Evolutionary conservation across 2,329 filamentous ascomycete species (phyloP).

Genomic region (Aspergillus sp.): DNA sequence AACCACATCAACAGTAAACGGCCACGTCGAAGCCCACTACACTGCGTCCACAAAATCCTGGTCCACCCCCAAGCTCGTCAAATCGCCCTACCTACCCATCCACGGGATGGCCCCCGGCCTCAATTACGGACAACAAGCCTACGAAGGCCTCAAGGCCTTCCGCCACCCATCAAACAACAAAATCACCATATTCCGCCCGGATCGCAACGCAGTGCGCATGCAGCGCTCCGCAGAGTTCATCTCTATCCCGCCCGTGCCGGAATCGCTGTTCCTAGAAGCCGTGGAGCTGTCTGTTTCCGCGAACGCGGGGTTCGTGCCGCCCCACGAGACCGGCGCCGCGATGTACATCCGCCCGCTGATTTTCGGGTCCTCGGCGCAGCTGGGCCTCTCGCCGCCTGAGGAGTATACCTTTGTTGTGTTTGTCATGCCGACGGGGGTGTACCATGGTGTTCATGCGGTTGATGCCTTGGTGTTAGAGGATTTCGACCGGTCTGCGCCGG

Average conservation of each 20-base stretch:
- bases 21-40: conserved; percentile 88
- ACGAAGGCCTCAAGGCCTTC: conserved; percentile 98
- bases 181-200: conserved; percentile 85
- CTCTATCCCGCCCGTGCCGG: conserved; percentile 78
- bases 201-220: conserved; percentile 80
- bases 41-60: conserved; percentile 70
- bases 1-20: conserved; percentile 63
- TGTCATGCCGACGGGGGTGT: conserved; percentile 88
- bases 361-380: conserved; percentile 82
- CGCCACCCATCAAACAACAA: conserved; percentile 61
- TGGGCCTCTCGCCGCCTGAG: conserved; percentile 82
- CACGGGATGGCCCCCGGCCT: conserved; percentile 94
- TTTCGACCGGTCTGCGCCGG: conserved; percentile 90
- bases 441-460: conserved; percentile 88
- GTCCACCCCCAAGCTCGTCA: conserved; percentile 74
- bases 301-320: conserved; percentile 89
- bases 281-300: conserved; percentile 78
- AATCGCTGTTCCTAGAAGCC: conserved; percentile 71
- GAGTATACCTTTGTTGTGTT: conserved; percentile 92
- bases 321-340: conserved; percentile 81
- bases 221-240: conserved; percentile 81
- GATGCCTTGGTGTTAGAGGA: conserved; percentile 84
- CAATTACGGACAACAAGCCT: conserved; percentile 97
- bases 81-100: conserved; percentile 80
- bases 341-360: conserved; percentile 91